Base-by-base conservation (phyloP, 192 early-diverging fungal genomes). In the Coemansia sp. region DNA sequence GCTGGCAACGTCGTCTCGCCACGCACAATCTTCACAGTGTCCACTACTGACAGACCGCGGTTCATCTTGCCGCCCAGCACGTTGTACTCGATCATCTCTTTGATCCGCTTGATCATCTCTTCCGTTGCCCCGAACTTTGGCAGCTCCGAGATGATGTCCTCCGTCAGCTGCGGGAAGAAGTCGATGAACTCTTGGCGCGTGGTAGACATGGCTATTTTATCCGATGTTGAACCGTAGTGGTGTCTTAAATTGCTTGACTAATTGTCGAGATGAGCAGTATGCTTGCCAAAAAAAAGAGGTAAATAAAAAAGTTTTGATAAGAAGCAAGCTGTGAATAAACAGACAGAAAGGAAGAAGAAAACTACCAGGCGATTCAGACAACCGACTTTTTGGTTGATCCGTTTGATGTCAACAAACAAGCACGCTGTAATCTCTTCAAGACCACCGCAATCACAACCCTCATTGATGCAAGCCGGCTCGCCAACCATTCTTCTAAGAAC, bases 31-130 rank as follows among this genome's bases (percentile, higher is more conserved):
- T 83, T 73, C 46, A 96, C 80, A 4, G 95, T 89, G 62, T 94
- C 93, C 23, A 91, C 88, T 15, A 99, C 96, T 4, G 94, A 93
- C 51, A 98, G 76, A 22, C 96, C 96, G 71, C 96, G 91, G 89
- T 99, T 99, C 86, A 98, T 86, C 82, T 99, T 99, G 67, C 93
- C 95, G 40, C 81, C 82, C 25, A 65, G 60, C 19, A 87, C 85
- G 53, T 89, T 85, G 60, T 79, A 69, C 52, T 85, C 82, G 59
- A 87, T 73, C 56, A 88, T 85, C 51, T 81, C 50, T 48, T 84
- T 81, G 55, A 87, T 82, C 76, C 88, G 88, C 54, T 83, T 59
- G 21, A 81, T 77, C 62, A 85, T 82, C 61, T 89, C 85, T 58
- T 85, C 63, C 40, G 87, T 85, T 43, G 87, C 85, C 37, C 86